A percentile compares a stretch with the other conserved stretches of the same genome.
Conservation (phyloP, 495 filamentous ascomycete species). For the Podospora australis region DNA sequence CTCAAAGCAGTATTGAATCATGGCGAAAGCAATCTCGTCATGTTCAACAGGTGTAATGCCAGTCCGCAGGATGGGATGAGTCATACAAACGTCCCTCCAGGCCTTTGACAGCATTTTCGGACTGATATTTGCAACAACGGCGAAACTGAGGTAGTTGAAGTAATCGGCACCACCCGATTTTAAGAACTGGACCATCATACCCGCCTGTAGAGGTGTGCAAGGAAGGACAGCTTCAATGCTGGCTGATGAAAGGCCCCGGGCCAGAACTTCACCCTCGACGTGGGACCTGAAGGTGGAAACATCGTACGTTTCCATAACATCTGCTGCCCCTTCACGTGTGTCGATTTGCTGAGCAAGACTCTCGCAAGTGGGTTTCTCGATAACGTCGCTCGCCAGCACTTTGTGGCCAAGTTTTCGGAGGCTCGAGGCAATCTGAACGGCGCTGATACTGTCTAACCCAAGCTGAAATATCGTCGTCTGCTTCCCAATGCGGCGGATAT, state of each 20-base stretch:
- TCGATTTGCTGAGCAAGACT: slow-evolving; percentile 21
- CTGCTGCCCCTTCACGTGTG: not conserved
- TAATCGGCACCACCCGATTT: slow-evolving; percentile 51
- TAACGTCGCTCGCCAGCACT: slow-evolving; percentile 59
- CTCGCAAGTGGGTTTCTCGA: slow-evolving; percentile 52
- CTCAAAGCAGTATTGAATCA: slow-evolving; percentile 47
- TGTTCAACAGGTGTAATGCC: slow-evolving; percentile 58
- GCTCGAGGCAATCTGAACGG: slow-evolving; percentile 65
- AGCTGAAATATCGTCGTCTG: slow-evolving; percentile 70
- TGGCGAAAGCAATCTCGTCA: slow-evolving; percentile 53
- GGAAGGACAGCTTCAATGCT: slow-evolving; percentile 46
- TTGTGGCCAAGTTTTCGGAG: slow-evolving; percentile 52
- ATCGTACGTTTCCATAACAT: slow-evolving; percentile 33
- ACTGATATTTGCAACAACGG: slow-evolving; percentile 21
- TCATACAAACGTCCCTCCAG: slow-evolving; percentile 47
- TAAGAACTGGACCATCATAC: slow-evolving; percentile 57
- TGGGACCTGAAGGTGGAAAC: slow-evolving; percentile 27
- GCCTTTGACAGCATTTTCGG: slow-evolving; percentile 38
- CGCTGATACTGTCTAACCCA: slow-evolving; percentile 82
- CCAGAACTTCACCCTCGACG: slow-evolving; percentile 21
- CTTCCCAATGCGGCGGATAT: slow-evolving; percentile 49
- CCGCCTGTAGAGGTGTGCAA: slow-evolving; percentile 58
- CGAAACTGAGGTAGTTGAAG: slow-evolving; percentile 53
- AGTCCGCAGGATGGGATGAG: slow-evolving; percentile 66
- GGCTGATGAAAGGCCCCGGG: not conserved